Evolutionary conservation across 78 protist species (phyloP).

Genomic region (Carpediemonas membranifera): DNA sequence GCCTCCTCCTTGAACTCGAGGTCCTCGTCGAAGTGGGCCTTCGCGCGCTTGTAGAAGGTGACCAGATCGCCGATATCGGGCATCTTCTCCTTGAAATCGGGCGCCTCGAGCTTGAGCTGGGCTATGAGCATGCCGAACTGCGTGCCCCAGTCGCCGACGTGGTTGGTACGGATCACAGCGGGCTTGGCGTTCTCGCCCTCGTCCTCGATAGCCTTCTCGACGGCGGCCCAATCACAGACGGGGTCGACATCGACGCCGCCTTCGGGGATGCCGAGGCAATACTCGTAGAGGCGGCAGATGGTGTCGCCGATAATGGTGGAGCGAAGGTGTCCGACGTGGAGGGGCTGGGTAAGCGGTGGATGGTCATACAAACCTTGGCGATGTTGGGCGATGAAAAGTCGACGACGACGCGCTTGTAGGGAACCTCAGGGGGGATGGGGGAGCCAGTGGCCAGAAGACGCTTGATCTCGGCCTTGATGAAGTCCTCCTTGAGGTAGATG

Average conservation of each 20-base stretch:
- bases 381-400: constrained; percentile 38
- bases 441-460: background rate
- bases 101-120: constrained; percentile 40
- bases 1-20: constrained; percentile 39
- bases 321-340: too few species aligned
- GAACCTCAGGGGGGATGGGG: background rate
- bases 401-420: constrained; percentile 2
- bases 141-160: constrained; percentile 93
- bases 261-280: too few species aligned
- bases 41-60: constrained; percentile 41
- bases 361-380: too few species aligned
- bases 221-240: too few species aligned
- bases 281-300: constrained; percentile 60
- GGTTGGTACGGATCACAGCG: constrained; percentile 76
- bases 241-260: constrained; percentile 46
- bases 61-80: constrained; percentile 45
- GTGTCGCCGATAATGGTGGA: constrained; percentile 83
- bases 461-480: background rate
- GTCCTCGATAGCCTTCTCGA: too few species aligned
- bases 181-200: too few species aligned
- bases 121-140: constrained; percentile 83
- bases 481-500: background rate
- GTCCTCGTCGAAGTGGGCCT: constrained; percentile 27
- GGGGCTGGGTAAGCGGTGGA: too few species aligned
- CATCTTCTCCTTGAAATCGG: constrained; percentile 18